Percentiles rank a stretch among this genome's conserved stretches.
phyloP scores from a whole-genome alignment of 2,329 filamentous ascomycete species.

The Peltaster fructicola region DNA sequence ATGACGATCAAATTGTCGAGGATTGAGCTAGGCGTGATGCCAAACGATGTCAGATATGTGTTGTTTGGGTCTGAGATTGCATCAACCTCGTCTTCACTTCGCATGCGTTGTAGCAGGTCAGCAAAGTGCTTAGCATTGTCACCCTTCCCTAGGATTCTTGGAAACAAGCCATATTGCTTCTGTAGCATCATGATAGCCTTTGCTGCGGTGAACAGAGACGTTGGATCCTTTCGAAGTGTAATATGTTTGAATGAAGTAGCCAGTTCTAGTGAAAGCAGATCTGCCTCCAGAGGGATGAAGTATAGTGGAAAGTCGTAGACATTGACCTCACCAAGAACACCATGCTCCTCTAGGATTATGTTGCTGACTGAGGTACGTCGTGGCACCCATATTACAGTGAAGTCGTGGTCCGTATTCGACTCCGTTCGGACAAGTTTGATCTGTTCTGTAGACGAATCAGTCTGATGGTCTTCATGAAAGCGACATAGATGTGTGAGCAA shows the following conservation, averaged over 20 bases:
- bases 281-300: slow-evolving; percentile 82
- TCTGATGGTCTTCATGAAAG: no score
- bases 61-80: slow-evolving; percentile 20
- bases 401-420: slow-evolving; percentile 81
- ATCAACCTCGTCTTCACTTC: slow-evolving; percentile 62
- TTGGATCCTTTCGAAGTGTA: slow-evolving; percentile 79
- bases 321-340: slow-evolving; percentile 80
- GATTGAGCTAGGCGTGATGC: slow-evolving; percentile 66
- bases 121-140: slow-evolving; percentile 82
- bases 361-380: slow-evolving; percentile 82
- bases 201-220: slow-evolving; percentile 73
- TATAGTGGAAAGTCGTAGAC: slow-evolving; percentile 73
- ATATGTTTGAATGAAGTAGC: slow-evolving; percentile 75
- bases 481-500: no score
- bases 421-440: slow-evolving; percentile 79
- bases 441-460: slow-evolving; percentile 46
- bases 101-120: slow-evolving; percentile 76
- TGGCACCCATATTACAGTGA: slow-evolving; percentile 92
- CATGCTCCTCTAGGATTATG: slow-evolving; percentile 77
- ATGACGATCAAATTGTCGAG: slow-evolving; percentile 89
- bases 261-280: slow-evolving; percentile 79
- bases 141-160: slow-evolving; percentile 85
- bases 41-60: slow-evolving; percentile 36
- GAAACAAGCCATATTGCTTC: slow-evolving; percentile 80
- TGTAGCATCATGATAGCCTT: slow-evolving; percentile 91